These are phyloP conservation scores for Aeschynomene evenia DNA, from an alignment of 306 rosid species.

Conservation along the genomic window DNA sequence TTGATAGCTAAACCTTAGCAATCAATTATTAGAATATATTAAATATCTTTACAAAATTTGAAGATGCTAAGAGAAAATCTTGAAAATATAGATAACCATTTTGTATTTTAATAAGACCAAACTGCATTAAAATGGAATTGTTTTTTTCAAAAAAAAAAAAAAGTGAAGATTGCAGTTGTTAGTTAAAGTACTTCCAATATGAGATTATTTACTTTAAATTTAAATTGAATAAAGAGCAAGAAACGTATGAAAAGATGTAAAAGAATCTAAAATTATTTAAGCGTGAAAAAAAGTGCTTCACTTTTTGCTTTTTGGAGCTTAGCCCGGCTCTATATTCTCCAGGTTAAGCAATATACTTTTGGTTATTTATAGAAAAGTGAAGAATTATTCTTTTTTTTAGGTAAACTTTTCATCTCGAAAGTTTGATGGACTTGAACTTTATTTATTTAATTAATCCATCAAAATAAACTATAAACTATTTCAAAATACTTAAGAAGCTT, in stretches of 20 bases:
- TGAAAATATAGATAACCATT: neutral
- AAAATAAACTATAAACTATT: too few species aligned
- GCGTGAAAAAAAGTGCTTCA: neutral
- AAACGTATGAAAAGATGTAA: neutral
- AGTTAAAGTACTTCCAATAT: neutral
- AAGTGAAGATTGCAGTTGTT: neutral
- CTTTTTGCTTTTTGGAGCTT: neutral
- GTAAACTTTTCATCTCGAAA: neutral
- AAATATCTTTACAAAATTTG: too few species aligned
- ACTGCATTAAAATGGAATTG: neutral
- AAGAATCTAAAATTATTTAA: neutral
- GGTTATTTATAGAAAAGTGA: neutral
- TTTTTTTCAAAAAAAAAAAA: too few species aligned
- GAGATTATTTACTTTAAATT: neutral
- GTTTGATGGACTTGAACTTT: neutral
- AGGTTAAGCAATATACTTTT: neutral
- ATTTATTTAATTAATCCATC: neutral
- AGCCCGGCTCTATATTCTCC: neutral
- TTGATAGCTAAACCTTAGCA: too few species aligned
- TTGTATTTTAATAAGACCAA: neutral
- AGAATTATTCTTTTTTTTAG: neutral
- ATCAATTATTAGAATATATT: too few species aligned
- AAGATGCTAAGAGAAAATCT: too few species aligned
- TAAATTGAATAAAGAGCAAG: neutral
- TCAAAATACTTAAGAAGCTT: neutral